Conservation (phyloP, 176 grass and related monocot genomes). For the Secale cereale region DNA sequence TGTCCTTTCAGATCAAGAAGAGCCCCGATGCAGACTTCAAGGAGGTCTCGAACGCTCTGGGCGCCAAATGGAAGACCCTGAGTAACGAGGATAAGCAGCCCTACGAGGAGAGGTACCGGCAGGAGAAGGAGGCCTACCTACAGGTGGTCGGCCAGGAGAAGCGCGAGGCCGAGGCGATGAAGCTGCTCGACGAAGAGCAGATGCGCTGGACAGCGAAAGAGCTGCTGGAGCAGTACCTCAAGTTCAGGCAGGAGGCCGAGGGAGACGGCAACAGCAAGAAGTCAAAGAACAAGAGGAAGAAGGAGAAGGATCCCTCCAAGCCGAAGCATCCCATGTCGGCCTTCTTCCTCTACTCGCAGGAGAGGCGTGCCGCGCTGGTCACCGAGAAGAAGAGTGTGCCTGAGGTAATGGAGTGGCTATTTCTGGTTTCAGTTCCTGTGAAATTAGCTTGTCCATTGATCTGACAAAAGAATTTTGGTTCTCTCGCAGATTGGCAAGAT, state of each 20-base stretch:
- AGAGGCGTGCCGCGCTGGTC: constrained; percentile 43
- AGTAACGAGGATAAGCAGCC: constrained; percentile 69
- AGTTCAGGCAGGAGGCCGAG: constrained; percentile 66
- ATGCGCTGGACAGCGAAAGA: constrained; percentile 78
- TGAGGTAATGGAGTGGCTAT: constrained; percentile 38
- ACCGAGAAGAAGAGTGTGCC: constrained; percentile 64
- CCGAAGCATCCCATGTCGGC: constrained; percentile 86
- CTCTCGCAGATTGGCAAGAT: constrained; percentile 64
- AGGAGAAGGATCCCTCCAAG: constrained; percentile 79
- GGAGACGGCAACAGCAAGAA: constrained; percentile 36
- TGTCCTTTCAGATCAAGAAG: constrained; percentile 50
- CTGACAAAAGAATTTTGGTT: background rate
- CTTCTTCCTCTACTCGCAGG: constrained; percentile 72
- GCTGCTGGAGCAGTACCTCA: constrained; percentile 81
- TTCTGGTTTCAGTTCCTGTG: background rate
- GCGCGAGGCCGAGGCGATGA: constrained; percentile 85
- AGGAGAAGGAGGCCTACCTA: constrained; percentile 83
- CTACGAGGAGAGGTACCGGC: constrained; percentile 80
- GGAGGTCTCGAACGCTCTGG: constrained; percentile 62
- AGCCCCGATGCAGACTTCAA: constrained; percentile 73
- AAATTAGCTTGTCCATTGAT: background rate
- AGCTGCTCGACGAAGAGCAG: constrained; percentile 87
- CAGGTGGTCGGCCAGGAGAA: constrained; percentile 83
- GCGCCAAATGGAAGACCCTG: constrained; percentile 71
- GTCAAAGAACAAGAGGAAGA: constrained; percentile 57